Evolutionary conservation across 1,284 basidiomycete genomes (phyloP), one percentile per base, ranked within the genome.

Genomic region (Rhodotorula sp.): DNA sequence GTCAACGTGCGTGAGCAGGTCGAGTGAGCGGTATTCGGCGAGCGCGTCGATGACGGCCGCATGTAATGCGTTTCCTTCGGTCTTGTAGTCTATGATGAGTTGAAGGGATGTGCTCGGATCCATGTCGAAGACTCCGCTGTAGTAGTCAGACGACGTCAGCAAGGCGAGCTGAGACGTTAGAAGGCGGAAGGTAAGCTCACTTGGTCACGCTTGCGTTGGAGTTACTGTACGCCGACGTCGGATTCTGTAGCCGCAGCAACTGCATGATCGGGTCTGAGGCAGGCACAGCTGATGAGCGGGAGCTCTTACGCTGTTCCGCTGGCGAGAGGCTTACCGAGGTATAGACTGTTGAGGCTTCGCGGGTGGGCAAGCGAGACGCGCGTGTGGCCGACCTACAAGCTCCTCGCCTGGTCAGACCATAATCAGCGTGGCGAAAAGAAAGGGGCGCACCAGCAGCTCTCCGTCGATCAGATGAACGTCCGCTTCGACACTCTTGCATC

Each of bases 1-100:
- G 57, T 67, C 55, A 62, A 65, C 72, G 30, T 56, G 64, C 2
- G 68, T 70, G 20, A 75, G 66, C 44, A 66, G 69, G 45, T 69
- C 60, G 37, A 51, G 62, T 4, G 53, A 30, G 48, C 72, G 72
- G 60, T 72, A 72, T 12, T 66, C 70, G 26, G 53, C 45, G 59
- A 75, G 68, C 3, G 69, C 63, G n/a, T 49, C 20, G 60, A 72
- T n/a, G 64, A 72, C 59, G 29, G 48, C 57, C 29, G 48, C 12
- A 45, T 67, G 67, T 0, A 67, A 55, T 14, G 37, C n/a, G 10
- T 49, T 8, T 6, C 59, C 64, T 48, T 57, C 37, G 15, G 70
- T 69, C 18, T 72, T 72, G 64, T 58, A 69, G 64, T 72, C 70
- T 54, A 72, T 51, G 42, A 72, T 49, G 55, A 72, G 62, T 20